Evolutionary conservation across 2,329 filamentous ascomycete species (phyloP), one percentile per base, ranked within the genome.

Genomic region (Grosmannia huntii): DNA sequence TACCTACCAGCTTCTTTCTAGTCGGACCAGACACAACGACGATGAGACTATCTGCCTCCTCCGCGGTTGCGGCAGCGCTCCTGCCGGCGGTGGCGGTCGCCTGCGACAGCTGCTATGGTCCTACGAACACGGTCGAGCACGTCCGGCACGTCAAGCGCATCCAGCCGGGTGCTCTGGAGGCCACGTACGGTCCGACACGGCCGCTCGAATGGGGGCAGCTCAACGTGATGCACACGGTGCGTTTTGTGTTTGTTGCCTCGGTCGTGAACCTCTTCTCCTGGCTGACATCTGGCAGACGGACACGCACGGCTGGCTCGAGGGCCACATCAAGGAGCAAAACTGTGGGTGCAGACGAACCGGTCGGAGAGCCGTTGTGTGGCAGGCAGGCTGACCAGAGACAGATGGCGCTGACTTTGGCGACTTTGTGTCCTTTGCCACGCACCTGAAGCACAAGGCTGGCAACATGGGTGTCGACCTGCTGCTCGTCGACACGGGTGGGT

Each of bases 361-460:
- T 19, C 41, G 6, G 25, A n/a, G 25, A 5, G 49, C 27, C 12
- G 52, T n/a, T n/a, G 31, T 33, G 31, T 33, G 31, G 31, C 31
- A 33, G 23, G 23, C 44, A 31, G 10, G 28, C 56, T 57, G 25
- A 57, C 56, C 23, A 19, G 19, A n/a, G 33, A 3, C 28, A 62
- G 61, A 84, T 61, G 81, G 82, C 48, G 82, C 81, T 2, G 83
- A 86, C 65, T 85, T 82, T 80, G 83, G 83, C 27, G 83, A 86
- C 66, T 84, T 79, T 67, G 80, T 81, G 49, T 78, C 78, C 57
- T 85, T 85, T 65, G 74, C 77, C 14, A 75, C 74, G 55, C 76
- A 76, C 61, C 83, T 85, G 79, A 81, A 80, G 67, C 69, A 77
- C 58, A 81, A 78, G 63, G 82, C 83, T 4, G 70, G 72, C 23